Evolutionary conservation across 2,329 filamentous ascomycete genomes (phyloP).

Genomic region (Chaetomiaceae sp.): DNA sequence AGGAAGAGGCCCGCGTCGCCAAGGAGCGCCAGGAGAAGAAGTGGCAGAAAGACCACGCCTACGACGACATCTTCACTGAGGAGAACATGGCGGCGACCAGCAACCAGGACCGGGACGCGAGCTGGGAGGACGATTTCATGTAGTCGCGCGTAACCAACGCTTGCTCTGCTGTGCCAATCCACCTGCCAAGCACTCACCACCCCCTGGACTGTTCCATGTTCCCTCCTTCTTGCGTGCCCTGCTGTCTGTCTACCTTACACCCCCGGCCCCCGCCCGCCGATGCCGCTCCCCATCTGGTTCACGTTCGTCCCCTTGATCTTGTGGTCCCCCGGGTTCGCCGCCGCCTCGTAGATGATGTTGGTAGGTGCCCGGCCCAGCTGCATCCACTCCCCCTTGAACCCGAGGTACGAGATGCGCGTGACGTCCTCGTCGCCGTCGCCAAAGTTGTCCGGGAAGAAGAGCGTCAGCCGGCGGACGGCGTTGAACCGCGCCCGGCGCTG

Average conservation of each 20-base stretch:
- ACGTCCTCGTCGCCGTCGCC: conserved; percentile 73
- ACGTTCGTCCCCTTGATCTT: conserved; percentile 54
- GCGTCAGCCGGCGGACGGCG: conserved; percentile 70
- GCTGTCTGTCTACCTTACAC: no score
- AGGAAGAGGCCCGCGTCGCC: conserved; percentile 66
- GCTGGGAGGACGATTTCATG: conserved; percentile 94
- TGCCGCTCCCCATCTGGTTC: conserved; percentile 51
- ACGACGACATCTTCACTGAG: conserved; percentile 85
- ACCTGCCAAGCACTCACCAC: conserved; percentile 29
- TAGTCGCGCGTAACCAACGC: conserved; percentile 34
- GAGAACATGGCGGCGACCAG: conserved; percentile 71
- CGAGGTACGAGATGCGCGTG: conserved; percentile 74
- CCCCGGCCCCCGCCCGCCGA: conserved; percentile 38
- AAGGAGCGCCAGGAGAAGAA: conserved; percentile 85
- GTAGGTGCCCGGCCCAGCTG: conserved; percentile 74
- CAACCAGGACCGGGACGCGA: conserved; percentile 75
- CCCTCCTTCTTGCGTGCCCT: conserved; percentile 4
- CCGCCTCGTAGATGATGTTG: conserved; percentile 88
- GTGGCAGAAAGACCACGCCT: conserved; percentile 95
- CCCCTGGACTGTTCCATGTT: no score
- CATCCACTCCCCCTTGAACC: conserved; percentile 94
- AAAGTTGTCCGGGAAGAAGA: conserved; percentile 94
- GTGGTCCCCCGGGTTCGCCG: conserved; percentile 87
- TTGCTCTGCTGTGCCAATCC: not conserved
- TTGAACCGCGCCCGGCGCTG: conserved; percentile 78